Percentiles rank a stretch among this genome's conserved stretches.
phyloP scores from a whole-genome alignment of 768 basidiomycete species.

The Mycena metata region DNA sequence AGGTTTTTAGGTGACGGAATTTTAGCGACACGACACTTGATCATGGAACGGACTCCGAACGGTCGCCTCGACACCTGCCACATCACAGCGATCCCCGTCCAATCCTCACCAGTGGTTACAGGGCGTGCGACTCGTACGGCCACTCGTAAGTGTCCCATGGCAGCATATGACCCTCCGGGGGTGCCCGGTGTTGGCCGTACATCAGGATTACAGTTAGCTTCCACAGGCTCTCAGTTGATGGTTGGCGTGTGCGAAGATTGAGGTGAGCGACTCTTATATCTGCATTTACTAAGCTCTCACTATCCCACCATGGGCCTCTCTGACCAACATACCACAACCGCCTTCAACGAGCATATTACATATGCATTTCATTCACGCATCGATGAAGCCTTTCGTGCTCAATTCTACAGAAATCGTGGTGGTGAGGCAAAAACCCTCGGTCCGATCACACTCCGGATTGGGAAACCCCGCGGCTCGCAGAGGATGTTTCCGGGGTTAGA shows the following conservation, averaged over 20 bases:
- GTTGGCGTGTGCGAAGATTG: no score
- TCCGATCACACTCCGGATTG: no score
- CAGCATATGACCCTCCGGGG: constrained; percentile 2
- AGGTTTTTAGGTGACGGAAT: neutral
- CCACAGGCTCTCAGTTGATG: neutral
- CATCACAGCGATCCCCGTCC: constrained; percentile 3
- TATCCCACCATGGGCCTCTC: neutral
- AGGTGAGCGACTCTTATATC: no score
- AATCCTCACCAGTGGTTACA: constrained; percentile 4
- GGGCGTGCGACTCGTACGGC: neutral
- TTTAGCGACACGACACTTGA: neutral
- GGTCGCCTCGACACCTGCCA: no score
- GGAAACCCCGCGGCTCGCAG: no score
- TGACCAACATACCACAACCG: neutral
- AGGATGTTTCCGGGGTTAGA: no score
- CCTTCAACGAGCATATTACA: constrained; percentile 1
- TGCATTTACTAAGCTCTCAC: neutral
- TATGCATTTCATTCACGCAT: constrained; percentile 1
- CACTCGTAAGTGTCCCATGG: neutral
- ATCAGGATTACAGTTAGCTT: neutral
- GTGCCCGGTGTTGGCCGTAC: neutral
- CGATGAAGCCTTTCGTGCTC: neutral
- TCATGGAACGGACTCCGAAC: no score
- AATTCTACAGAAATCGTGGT: no score
- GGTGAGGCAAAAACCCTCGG: no score